Conservation (phyloP, 116 monocot genomes). For the Posidonia oceanica region DNA sequence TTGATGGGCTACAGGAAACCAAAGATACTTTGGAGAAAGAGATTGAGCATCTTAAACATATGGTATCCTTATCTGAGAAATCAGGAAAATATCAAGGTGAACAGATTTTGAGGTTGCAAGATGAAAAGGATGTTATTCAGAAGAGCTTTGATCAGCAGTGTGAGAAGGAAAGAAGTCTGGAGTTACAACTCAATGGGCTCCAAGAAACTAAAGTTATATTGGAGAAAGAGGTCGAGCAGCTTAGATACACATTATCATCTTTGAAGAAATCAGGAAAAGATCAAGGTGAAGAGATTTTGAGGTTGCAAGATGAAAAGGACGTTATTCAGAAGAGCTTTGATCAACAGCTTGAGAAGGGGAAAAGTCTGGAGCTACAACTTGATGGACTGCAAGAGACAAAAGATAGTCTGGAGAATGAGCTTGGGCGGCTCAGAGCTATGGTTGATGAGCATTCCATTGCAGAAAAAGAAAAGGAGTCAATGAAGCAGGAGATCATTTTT, state of each 20-base stretch:
- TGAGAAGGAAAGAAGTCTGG: background rate
- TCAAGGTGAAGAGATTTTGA: background rate
- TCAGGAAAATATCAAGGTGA: background rate
- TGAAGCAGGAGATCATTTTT: conserved; percentile 2
- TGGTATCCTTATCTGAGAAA: background rate
- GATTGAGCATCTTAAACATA: background rate
- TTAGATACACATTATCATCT: background rate
- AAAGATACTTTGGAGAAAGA: background rate
- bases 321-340: background rate
- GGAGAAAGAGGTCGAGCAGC: conserved; percentile 1
- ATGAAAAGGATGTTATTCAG: background rate
- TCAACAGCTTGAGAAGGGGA: background rate
- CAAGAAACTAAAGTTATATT: background rate
- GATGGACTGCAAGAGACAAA: background rate
- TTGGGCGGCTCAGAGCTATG: background rate
- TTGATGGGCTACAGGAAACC: background rate
- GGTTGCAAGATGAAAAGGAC: background rate
- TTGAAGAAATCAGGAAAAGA: background rate
- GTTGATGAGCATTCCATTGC: background rate
- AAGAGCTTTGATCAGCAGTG: background rate
- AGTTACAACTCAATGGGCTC: background rate
- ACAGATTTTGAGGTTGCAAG: background rate
- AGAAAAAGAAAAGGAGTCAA: conserved; percentile 1
- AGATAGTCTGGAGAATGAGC: background rate
- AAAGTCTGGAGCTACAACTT: background rate